These are phyloP conservation scores for Diaporthe longicolla DNA, from an alignment of 2,329 filamentous ascomycete genomes.

Conservation along the genomic window DNA sequence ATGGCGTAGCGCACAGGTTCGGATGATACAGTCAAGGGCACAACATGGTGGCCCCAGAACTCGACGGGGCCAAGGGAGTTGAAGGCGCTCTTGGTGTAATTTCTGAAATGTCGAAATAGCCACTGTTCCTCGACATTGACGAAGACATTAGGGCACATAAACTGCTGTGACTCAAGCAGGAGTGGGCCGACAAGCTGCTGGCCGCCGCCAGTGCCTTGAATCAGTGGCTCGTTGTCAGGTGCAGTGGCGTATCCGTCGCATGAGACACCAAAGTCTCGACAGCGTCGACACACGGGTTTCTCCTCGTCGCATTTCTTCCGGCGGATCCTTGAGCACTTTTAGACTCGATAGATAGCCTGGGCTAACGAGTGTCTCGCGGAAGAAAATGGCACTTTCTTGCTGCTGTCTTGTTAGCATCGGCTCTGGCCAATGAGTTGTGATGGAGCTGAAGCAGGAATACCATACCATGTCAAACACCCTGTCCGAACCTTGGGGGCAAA, in stretches of 20 bases:
- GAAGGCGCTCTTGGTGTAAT: conserved; percentile 5
- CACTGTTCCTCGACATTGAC: neutral
- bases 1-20: neutral
- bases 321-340: neutral
- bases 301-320: conserved; percentile 5
- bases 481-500: conserved; percentile 14
- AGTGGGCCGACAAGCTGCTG: neutral
- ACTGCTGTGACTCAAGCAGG: neutral
- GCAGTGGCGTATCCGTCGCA: conserved; percentile 3
- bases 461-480: conserved; percentile 16
- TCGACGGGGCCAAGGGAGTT: conserved; percentile 5
- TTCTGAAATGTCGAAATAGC: neutral
- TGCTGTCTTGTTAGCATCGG: neutral
- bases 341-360: neutral
- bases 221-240: neutral
- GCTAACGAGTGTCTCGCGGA: neutral
- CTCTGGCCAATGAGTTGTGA: neutral
- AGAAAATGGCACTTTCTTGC: neutral
- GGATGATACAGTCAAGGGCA: neutral
- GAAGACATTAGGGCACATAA: neutral
- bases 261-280: neutral
- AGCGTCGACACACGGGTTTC: conserved; percentile 9
- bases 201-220: neutral
- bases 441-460: neutral
- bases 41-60: neutral